These are phyloP conservation scores for Lojkania enalia DNA, from an alignment of 2,329 filamentous ascomycete species.

Conservation along the genomic window DNA sequence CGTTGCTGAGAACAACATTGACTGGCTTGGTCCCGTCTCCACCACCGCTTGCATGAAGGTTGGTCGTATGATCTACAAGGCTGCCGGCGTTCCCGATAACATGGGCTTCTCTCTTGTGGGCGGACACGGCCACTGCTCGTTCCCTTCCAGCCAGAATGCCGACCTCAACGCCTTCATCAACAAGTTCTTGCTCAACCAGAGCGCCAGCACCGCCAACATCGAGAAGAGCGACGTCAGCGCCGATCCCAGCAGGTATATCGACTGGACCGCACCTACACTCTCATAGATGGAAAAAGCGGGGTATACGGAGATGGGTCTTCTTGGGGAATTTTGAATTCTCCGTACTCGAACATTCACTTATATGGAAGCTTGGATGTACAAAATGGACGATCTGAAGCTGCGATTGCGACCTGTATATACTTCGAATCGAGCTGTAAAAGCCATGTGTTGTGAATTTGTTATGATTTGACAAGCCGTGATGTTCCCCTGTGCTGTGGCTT, in stretches of 20 bases:
- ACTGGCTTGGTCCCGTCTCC: conserved; percentile 62
- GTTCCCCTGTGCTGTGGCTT: too few relatives aligned
- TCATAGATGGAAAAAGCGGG: conserved; percentile 28
- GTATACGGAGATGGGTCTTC: background rate
- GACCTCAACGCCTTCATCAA: conserved; percentile 60
- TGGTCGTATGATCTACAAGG: conserved; percentile 58
- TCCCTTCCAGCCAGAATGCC: conserved; percentile 56
- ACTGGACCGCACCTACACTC: conserved; percentile 42
- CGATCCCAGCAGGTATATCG: conserved; percentile 40
- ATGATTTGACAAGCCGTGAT: too few relatives aligned
- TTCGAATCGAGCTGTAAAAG: too few relatives aligned
- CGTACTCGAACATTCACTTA: conserved; percentile 18
- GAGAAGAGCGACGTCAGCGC: conserved; percentile 36
- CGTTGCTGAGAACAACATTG: conserved; percentile 61
- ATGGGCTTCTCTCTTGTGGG: conserved; percentile 63
- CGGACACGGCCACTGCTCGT: conserved; percentile 59
- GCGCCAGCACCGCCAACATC: conserved; percentile 34
- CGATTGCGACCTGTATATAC: background rate
- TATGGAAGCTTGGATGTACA: conserved; percentile 15
- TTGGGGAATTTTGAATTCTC: conserved; percentile 4
- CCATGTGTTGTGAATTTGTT: too few relatives aligned
- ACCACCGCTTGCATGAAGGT: conserved; percentile 63
- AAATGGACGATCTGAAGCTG: conserved; percentile 12
- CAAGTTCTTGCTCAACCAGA: conserved; percentile 51
- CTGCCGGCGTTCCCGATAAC: conserved; percentile 56